Conservation (phyloP, 352 stramenopile genomes). For the Globisporangium okanoganense region DNA sequence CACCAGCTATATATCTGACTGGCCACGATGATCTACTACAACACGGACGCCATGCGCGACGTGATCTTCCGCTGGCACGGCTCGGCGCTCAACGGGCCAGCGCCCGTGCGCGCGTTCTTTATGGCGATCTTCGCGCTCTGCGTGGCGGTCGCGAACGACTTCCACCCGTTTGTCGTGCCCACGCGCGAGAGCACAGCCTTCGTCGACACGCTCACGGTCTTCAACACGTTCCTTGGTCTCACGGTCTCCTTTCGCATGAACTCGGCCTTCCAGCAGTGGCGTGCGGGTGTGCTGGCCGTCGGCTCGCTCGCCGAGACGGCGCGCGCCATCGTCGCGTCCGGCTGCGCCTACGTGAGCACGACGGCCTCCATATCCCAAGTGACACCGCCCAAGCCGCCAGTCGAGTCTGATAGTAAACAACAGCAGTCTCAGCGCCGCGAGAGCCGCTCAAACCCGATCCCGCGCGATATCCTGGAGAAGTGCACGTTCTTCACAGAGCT, state of each 20-base stretch:
- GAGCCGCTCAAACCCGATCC: slow-evolving; percentile 25
- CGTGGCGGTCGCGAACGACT: slow-evolving; percentile 46
- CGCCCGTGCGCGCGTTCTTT: slow-evolving; percentile 50
- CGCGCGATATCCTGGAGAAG: slow-evolving; percentile 61
- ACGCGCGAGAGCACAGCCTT: slow-evolving; percentile 70
- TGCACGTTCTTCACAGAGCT: slow-evolving; percentile 77
- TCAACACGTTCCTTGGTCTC: slow-evolving; percentile 82
- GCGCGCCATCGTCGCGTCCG: slow-evolving; percentile 65
- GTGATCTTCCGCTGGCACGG: slow-evolving; percentile 70
- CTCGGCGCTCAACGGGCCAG: slow-evolving; percentile 69
- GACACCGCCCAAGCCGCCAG: slow-evolving; percentile 4
- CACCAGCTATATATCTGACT: neutral
- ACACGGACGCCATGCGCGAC: slow-evolving; percentile 48
- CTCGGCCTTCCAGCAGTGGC: slow-evolving; percentile 78
- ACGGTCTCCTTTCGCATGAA: slow-evolving; percentile 81
- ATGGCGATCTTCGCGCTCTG: slow-evolving; percentile 63
- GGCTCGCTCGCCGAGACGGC: slow-evolving; percentile 57
- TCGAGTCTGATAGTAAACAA: neutral
- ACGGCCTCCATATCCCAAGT: slow-evolving; percentile 20
- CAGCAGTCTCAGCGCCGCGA: slow-evolving; percentile 11
- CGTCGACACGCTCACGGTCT: slow-evolving; percentile 77
- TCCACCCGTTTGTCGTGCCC: slow-evolving; percentile 59
- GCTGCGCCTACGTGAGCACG: slow-evolving; percentile 60
- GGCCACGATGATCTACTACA: slow-evolving; percentile 76
- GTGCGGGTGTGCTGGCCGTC: slow-evolving; percentile 59